Evolutionary conservation across 768 basidiomycete species (phyloP).

Genomic region (Leccinellum rugosiceps): DNA sequence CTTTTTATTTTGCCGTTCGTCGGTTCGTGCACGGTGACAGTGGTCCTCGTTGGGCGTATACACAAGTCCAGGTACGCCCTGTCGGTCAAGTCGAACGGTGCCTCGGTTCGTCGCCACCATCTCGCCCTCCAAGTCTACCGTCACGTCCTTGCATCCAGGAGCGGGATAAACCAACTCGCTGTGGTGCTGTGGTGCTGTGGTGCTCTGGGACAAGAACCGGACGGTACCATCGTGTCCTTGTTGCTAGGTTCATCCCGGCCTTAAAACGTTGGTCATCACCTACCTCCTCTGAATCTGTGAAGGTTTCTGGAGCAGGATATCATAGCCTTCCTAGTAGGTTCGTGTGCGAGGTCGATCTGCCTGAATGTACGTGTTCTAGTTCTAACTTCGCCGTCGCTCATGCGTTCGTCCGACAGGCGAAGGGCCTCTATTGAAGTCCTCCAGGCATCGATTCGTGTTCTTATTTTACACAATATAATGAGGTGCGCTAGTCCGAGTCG

Average conservation of each 20-base stretch:
- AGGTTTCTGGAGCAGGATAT: too few species aligned
- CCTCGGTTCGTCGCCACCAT: conserved; percentile 90
- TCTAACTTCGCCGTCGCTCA: background rate
- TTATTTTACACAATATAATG: conserved; percentile 90
- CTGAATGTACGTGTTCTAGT: conserved; percentile 12
- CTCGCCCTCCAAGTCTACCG: conserved; percentile 65
- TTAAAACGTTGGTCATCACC: too few species aligned
- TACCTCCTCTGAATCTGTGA: too few species aligned
- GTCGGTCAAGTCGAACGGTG: conserved; percentile 93
- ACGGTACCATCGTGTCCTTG: too few species aligned
- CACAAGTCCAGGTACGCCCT: conserved; percentile 75
- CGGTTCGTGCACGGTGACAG: conserved; percentile 36
- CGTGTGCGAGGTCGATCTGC: conserved; percentile 16
- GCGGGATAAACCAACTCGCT: conserved; percentile 66
- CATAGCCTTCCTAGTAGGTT: conserved; percentile 1
- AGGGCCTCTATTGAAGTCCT: conserved; percentile 79
- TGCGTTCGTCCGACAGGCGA: conserved; percentile 24
- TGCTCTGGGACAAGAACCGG: conserved; percentile 78
- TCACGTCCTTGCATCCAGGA: conserved; percentile 67
- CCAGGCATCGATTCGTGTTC: conserved; percentile 78
- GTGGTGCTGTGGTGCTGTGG: too few species aligned
- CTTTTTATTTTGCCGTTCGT: background rate
- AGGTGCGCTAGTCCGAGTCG: conserved; percentile 46
- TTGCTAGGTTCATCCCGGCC: too few species aligned
- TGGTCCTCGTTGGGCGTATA: conserved; percentile 71